Conservation (phyloP, 352 stramenopile genomes). For the Peronospora tabacina region DNA sequence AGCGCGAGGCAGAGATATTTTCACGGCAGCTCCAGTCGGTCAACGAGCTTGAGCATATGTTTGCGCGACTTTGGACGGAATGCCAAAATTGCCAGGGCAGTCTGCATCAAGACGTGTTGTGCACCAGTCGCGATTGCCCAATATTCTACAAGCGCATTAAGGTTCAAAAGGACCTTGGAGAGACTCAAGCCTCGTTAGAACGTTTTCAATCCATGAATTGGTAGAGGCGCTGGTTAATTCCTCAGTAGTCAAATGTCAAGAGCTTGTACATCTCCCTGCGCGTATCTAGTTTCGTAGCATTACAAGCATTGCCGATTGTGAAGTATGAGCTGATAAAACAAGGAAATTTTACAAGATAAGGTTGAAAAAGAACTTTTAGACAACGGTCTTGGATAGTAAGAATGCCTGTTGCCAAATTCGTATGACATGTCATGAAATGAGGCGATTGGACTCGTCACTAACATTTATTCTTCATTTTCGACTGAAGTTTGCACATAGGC, state of each 20-base stretch:
- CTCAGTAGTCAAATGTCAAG: not conserved
- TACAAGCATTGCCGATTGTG: slow-evolving; percentile 1
- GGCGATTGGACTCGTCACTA: not conserved
- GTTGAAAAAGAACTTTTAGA: not conserved
- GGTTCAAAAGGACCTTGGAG: slow-evolving; percentile 96
- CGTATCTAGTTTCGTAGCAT: slow-evolving; percentile 2
- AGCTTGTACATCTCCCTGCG: slow-evolving; percentile 1
- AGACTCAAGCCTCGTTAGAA: slow-evolving; percentile 90
- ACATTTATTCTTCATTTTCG: not conserved
- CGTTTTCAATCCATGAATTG: slow-evolving; percentile 88
- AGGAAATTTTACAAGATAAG: not conserved
- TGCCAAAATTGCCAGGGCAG: slow-evolving; percentile 98
- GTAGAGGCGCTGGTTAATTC: slow-evolving; percentile 17
- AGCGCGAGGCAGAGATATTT: slow-evolving; percentile 92
- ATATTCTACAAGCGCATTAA: slow-evolving; percentile 99
- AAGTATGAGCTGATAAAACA: not conserved
- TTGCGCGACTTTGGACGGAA: slow-evolving; percentile 94
- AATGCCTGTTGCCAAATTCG: no score
- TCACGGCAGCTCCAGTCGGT: slow-evolving; percentile 90
- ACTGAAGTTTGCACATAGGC: not conserved
- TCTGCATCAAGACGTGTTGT: slow-evolving; percentile 93
- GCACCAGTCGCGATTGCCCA: slow-evolving; percentile 95
- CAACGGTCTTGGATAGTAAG: not conserved
- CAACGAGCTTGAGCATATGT: slow-evolving; percentile 91
- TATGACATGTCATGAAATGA: no score